These are phyloP conservation scores for Sporothrix pallida DNA, from an alignment of 2,329 filamentous ascomycete genomes.

Conservation along the genomic window DNA sequence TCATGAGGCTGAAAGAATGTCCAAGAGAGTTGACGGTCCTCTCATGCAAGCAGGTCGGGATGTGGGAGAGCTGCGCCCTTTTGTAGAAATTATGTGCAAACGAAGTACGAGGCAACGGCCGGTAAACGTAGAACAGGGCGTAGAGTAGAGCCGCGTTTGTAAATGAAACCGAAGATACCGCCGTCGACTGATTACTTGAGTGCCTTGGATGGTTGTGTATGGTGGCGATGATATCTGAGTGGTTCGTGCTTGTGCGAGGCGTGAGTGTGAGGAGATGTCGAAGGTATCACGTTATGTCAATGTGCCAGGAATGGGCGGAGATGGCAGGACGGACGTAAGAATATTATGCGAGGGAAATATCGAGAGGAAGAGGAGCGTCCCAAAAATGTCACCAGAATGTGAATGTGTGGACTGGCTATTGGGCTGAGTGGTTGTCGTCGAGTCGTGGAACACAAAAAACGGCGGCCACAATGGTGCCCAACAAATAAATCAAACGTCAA, in stretches of 20 bases:
- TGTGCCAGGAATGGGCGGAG: background rate
- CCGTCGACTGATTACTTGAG: background rate
- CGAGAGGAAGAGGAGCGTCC: background rate
- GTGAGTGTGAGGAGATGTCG: background rate
- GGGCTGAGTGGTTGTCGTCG: slow-evolving; percentile 23
- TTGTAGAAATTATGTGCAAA: background rate
- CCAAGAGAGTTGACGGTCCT: too few relatives aligned
- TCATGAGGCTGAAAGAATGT: too few relatives aligned
- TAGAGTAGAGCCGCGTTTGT: slow-evolving; percentile 2
- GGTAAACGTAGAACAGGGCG: background rate
- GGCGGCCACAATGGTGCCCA: slow-evolving; percentile 30
- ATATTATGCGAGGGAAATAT: background rate
- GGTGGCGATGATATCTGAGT: background rate
- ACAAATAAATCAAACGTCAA: background rate
- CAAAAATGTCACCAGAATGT: background rate
- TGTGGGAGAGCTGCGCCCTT: background rate
- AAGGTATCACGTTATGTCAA: slow-evolving; percentile 21
- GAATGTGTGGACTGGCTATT: slow-evolving; percentile 15
- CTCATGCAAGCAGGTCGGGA: too few relatives aligned
- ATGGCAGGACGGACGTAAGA: background rate
- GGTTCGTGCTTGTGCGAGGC: background rate
- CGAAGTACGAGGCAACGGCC: background rate
- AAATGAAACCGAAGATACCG: slow-evolving; percentile 18
- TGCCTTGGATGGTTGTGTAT: background rate
- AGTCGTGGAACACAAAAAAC: background rate